Evolutionary conservation across 768 basidiomycete species (phyloP), one percentile per base, ranked within the genome.

Genomic region (Trametopsis cervina): DNA sequence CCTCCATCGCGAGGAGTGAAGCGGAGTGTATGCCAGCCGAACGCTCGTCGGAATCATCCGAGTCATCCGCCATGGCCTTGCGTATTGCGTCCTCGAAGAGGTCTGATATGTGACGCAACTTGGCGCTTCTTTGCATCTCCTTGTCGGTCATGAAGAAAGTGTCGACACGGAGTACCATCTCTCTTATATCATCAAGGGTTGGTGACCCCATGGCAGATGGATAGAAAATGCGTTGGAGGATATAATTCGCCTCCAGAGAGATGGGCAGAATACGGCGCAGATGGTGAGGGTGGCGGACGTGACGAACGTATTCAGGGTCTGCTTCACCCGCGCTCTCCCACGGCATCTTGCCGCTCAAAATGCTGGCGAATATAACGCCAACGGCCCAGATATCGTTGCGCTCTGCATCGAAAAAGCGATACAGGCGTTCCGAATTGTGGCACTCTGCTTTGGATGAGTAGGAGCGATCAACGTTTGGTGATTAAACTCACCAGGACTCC

Each of bases 321-420:
- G 29, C 23, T 12, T 6, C 2, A 12, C 61, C 64, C 3, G 75
- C 74, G 51, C 69, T 65, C 46, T 64, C 61, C 76, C 76, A 77
- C 9, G 73, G 74, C 53, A 70, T 71, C n/a, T 69, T 63, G 2
- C 71, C 73, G 52, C 70, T 69, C 18, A 70, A 65, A 38, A 77
- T 64, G 58, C 75, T 75, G 60, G 75, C 66, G 46, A 78, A 67
- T 53, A 77, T 73, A 52, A 78, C 67, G 6, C 62, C 62, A 23
- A 63, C 46, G 0, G 60, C 51, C 62, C 59, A 62, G 33, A 59
- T 49, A 45, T 62, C 59, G 38, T 41, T 71, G 22, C 64, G 53
- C 13, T 55, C 51, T 11, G 73, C 65, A 15, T 60, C 67, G 51
- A 47, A 52, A 12, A 51, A 33, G 12, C 10, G 13, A 23, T 20